A percentile compares a stretch with the other conserved stretches of the same genome.
These are phyloP conservation scores for Neocucurbitaria cava DNA, from an alignment of 2,329 filamentous ascomycete species.

Conservation along the genomic window DNA sequence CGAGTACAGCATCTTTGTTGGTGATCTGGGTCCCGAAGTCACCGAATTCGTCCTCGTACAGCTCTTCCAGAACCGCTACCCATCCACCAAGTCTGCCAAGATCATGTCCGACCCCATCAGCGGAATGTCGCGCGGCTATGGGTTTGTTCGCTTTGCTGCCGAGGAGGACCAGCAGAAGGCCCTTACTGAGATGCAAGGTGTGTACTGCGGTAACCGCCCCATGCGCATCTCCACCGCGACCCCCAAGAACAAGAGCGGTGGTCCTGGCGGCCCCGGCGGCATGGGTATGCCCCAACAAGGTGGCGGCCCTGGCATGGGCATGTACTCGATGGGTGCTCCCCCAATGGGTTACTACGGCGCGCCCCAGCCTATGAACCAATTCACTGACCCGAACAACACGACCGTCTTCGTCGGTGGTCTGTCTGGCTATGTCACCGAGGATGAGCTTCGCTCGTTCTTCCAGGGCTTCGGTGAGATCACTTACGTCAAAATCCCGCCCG, in stretches of 20 bases:
- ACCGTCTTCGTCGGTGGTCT: constrained; percentile 98
- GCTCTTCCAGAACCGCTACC: constrained; percentile 95
- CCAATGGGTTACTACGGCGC: constrained; percentile 70
- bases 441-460: constrained; percentile 99
- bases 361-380: constrained; percentile 95
- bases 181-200: constrained; percentile 97
- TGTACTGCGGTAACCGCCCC: constrained; percentile 97
- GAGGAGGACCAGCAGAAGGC: constrained; percentile 96
- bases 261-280: constrained; percentile 60
- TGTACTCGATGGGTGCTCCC: constrained; percentile 74
- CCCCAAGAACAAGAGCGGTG: constrained; percentile 82
- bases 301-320: constrained; percentile 56
- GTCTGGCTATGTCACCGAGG: constrained; percentile 97
- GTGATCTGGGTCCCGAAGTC: constrained; percentile 95
- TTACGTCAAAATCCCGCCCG: constrained; percentile 99
- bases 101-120: constrained; percentile 99
- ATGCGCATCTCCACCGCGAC: constrained; percentile 99
- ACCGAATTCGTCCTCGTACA: constrained; percentile 98
- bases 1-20: constrained; percentile 97
- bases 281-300: constrained; percentile 59
- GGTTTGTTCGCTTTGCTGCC: constrained; percentile 96
- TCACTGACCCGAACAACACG: constrained; percentile 99
- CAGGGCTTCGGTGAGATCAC: constrained; percentile 99
- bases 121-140: constrained; percentile 96
- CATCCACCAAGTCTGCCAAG: constrained; percentile 98